Base-by-base conservation (phyloP, 73 alveolate genomes). In the Halteria grandinella region DNA sequence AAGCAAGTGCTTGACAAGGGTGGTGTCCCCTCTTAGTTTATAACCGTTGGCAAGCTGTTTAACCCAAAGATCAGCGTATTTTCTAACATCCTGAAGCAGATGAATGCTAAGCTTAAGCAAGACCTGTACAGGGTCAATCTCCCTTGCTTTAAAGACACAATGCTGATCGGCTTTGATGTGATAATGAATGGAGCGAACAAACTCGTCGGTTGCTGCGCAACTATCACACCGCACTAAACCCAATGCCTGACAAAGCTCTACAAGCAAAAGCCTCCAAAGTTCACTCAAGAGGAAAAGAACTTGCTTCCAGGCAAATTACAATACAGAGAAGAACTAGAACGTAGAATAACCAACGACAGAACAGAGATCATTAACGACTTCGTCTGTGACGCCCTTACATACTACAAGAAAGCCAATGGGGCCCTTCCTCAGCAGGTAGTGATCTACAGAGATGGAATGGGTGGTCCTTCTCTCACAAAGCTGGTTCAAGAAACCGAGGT, bases 371-470 rank as follows among this genome's bases (percentile, higher is more conserved):
- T 70, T 15, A 48, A 50, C 25, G 25, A 49, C 0, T 70, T 70
- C 58, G 2, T 70, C 25, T 10, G 18, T 6, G 57, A 70, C 1
- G 83, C 83, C 14, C 24, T 70, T 11, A n/a, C 6, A 4, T 18
- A 32, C 64, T 70, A 48, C 49, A 24, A 17, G 51, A 14, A 28
- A 15, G 54, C 48, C 48, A 40, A 53, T 18, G 70, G 75, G 11
- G 86, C 69, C 23, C 62, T 82, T 29, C 92, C 92, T 23, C 69
- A 73, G 29, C 79, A 87, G 37, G 85, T 91, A 31, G 60, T 91
- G 0, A 88, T 91, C 51, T 91, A 84, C 74, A 83, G 97, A 88
- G 95, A 91, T 74, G 97, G 97, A 32, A 89, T 91, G 41, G 88
- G 94, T n/a, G 87, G 87, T 0, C 92, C 87, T 1, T 33, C 83